These are phyloP conservation scores for Xylariomycetidae sp. DNA, from an alignment of 2,329 filamentous ascomycete species.

Conservation along the genomic window DNA sequence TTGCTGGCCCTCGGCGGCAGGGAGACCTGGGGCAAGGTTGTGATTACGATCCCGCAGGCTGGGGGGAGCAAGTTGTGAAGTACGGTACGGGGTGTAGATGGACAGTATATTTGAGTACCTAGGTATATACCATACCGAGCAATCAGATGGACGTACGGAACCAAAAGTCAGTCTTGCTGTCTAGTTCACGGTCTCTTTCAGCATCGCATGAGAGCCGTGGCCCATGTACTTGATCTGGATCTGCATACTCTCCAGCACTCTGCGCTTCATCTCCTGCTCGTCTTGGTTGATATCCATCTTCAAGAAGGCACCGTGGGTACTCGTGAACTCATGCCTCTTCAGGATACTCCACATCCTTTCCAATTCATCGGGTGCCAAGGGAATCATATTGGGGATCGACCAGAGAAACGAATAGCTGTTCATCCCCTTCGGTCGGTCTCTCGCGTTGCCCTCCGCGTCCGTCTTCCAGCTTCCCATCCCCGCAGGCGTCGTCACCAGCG, in stretches of 20 bases:
- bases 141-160: no score
- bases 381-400: conserved; percentile 71
- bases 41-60: conserved; percentile 74
- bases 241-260: conserved; percentile 70
- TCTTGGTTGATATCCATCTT: conserved; percentile 53
- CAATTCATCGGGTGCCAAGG: conserved; percentile 58
- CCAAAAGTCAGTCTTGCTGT: not conserved
- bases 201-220: conserved; percentile 34
- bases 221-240: conserved; percentile 57
- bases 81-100: not conserved
- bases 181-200: conserved; percentile 21
- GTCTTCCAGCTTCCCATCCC: conserved; percentile 42
- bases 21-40: conserved; percentile 94
- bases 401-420: conserved; percentile 67
- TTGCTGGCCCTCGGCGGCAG: conserved; percentile 71
- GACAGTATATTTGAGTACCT: conserved; percentile 1
- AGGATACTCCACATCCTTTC: conserved; percentile 64
- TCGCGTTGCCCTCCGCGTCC: conserved; percentile 32
- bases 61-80: conserved; percentile 49
- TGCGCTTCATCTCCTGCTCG: conserved; percentile 48
- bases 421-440: conserved; percentile 34
- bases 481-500: conserved; percentile 63
- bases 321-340: conserved; percentile 53
- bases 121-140: not conserved
- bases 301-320: conserved; percentile 62